Base-by-base conservation (phyloP, 495 filamentous ascomycete genomes). In the Penicillium robsamsonii region DNA sequence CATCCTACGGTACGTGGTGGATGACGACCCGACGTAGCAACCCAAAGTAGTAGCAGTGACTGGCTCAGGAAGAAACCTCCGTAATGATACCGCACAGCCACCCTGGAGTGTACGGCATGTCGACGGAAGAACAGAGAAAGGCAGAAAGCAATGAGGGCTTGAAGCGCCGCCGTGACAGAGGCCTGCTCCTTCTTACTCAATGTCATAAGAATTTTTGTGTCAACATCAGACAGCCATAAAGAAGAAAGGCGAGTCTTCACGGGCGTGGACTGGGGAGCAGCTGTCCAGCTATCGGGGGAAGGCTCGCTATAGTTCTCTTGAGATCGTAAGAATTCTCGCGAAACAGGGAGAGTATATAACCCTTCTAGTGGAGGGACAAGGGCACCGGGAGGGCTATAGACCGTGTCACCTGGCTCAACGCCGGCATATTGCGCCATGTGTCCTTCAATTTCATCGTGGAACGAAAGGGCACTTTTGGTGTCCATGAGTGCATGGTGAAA, bases 401-500 rank as follows among this genome's bases (percentile, higher is more conserved):
- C 27, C 12, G 13, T 20, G 4, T 47, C 25, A 15, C 27, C 33
- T 43, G 41, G 18, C 24, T 43, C 42, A 35, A 18, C 3, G 2
- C 42, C 41, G 10, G 24, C 13, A 33, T 22, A 10, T 45, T 46
- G 25, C 13, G 38, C 42, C 45, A 56, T 38, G 8, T 48, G 15
- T 5, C 37, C 2, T 30, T 56, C 53, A 11, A 56, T 20, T 33
- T 56, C 53, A 15, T 49, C 53, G 24, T 56, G 42, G 18, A 56
- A 40, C 2, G 31, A 46, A 18, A 56, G 44, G 41, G 53, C 53
- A 10, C 53, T 56, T 31, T 49, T 35, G 24, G 45, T 47, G 12
- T 47, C 45, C 45, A 47, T 42, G 45, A 57, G 43, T 18, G 55
- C 10, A 45, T 57, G 55, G 37, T 57, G 55, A 31, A 57, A 47